Base-by-base conservation (phyloP, 768 basidiomycete genomes). In the Lactarius hengduanensis region DNA sequence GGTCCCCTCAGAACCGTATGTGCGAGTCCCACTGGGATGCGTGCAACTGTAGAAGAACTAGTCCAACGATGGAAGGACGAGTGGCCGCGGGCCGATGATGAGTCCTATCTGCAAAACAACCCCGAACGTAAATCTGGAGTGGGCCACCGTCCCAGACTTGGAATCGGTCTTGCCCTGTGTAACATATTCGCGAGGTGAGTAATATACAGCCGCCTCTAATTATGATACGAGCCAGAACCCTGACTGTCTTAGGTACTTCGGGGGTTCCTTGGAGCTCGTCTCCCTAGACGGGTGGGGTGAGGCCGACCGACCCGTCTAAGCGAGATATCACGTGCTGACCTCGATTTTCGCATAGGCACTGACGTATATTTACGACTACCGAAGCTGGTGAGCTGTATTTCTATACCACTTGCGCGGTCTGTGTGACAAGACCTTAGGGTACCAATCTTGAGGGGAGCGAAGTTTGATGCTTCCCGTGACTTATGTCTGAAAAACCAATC, bases 91-190 rank as follows among this genome's bases (percentile, higher is more conserved):
- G 70, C 47, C 56, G 71, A 63, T 61, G 11, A 63, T 54, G 20
- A 70, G 74, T 64, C 70, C 70, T 69, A 38, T 72, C 75, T 45
- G 70, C 50, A 62, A 38, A 71, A 76, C 36, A 77, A 80, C 67
- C 79, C 79, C 30, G 82, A 83, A 63, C 76, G 77, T 30, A 78
- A 78, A 45, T 80, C 78, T 11, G 80, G 80, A 4, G 79, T 82
- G 43, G 82, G 80, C 36, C 78, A 78, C 8, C 89, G 88, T 74
- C 83, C 83, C 55, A 80, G 83, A 53, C 89, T 94, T 63, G 92
- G 92, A 2, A 87, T 94, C 55, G 92, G 92, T 6, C 77, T 94
- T 22, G 91, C 92, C 0, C 92, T 94, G 91, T 91, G 92, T 74
- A 89, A 92, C 72, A 93, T 94, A 41, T 94, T 86, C 75, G 87